Evolutionary conservation across 768 basidiomycete genomes (phyloP).

Genomic region (Pisolithus marmoratus): DNA sequence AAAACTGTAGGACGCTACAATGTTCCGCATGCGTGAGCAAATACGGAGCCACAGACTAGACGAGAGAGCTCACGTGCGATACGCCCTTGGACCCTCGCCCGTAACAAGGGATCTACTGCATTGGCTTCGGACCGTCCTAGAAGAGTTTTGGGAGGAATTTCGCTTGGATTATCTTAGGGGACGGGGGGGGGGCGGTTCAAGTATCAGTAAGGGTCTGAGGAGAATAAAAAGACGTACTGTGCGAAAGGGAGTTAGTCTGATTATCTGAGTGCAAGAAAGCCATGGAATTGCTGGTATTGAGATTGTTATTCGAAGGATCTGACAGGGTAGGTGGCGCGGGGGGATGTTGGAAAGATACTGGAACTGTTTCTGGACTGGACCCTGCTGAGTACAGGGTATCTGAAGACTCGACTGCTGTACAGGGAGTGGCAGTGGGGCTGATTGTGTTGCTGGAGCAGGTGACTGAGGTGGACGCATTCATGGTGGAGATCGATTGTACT

Average conservation of each 20-base stretch:
- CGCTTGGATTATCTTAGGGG: conserved; percentile 5
- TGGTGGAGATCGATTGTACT: conserved; percentile 20
- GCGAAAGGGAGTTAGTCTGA: conserved; percentile 16
- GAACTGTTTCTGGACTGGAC: conserved; percentile 2
- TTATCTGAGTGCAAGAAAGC: conserved; percentile 12
- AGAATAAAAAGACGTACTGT: conserved; percentile 14
- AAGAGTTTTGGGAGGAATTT: conserved; percentile 6
- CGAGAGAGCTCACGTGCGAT: conserved; percentile 19
- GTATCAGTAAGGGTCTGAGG: not conserved
- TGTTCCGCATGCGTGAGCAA: not conserved
- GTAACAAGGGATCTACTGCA: conserved; percentile 8
- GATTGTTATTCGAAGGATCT: conserved; percentile 2
- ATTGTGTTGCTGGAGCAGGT: conserved; percentile 8
- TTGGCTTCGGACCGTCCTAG: conserved; percentile 10
- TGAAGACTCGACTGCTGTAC: conserved; percentile 7
- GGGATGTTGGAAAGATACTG: conserved; percentile 10
- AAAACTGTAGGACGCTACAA: conserved; percentile 23
- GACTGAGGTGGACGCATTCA: conserved; percentile 22
- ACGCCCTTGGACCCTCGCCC: conserved; percentile 9
- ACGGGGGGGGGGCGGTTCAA: not conserved
- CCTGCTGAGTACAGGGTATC: conserved; percentile 1
- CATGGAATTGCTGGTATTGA: conserved; percentile 12
- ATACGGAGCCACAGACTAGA: not conserved
- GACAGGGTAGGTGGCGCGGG: conserved; percentile 17
- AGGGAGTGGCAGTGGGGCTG: conserved; percentile 9